phyloP scores from a whole-genome alignment of 495 filamentous ascomycete species.

The Penicillium coffeae region DNA sequence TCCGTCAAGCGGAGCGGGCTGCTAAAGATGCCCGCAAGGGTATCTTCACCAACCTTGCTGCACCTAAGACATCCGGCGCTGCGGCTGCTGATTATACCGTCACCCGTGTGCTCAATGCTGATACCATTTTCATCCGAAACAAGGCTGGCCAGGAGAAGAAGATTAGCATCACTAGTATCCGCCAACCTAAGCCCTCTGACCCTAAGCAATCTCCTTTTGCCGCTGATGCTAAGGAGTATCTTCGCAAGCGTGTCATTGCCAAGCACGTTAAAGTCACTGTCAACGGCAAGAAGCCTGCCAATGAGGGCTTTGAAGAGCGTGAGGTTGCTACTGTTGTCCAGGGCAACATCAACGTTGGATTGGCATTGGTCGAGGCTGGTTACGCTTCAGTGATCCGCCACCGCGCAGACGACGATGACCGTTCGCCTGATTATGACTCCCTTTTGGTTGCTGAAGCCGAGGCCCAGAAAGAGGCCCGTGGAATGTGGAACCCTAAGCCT shows the following conservation, averaged over 20 bases:
- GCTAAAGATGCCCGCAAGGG: slow-evolving; percentile 72
- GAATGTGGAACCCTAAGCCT: slow-evolving; percentile 88
- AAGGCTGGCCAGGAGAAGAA: slow-evolving; percentile 83
- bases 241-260: slow-evolving; percentile 89
- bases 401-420: slow-evolving; percentile 84
- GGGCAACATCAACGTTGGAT: slow-evolving; percentile 80
- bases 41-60: slow-evolving; percentile 73
- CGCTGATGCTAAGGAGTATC: slow-evolving; percentile 92
- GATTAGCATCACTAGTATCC: slow-evolving; percentile 85
- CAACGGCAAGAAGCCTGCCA: slow-evolving; percentile 87
- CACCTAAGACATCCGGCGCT: slow-evolving; percentile 49
- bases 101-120: slow-evolving; percentile 78
- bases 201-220: slow-evolving; percentile 80
- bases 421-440: slow-evolving; percentile 90
- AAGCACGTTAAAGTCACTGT: slow-evolving; percentile 86
- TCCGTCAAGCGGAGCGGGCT: slow-evolving; percentile 82
- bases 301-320: slow-evolving; percentile 86
- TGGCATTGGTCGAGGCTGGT: slow-evolving; percentile 83
- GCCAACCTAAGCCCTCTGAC: slow-evolving; percentile 81
- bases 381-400: slow-evolving; percentile 92
- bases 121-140: slow-evolving; percentile 80
- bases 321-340: slow-evolving; percentile 86
- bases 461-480: slow-evolving; percentile 79
- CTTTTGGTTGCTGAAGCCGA: slow-evolving; percentile 83
- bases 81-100: slow-evolving; percentile 74